Base-by-base conservation (phyloP, 768 basidiomycete genomes). In the Tylopilus sp. region DNA sequence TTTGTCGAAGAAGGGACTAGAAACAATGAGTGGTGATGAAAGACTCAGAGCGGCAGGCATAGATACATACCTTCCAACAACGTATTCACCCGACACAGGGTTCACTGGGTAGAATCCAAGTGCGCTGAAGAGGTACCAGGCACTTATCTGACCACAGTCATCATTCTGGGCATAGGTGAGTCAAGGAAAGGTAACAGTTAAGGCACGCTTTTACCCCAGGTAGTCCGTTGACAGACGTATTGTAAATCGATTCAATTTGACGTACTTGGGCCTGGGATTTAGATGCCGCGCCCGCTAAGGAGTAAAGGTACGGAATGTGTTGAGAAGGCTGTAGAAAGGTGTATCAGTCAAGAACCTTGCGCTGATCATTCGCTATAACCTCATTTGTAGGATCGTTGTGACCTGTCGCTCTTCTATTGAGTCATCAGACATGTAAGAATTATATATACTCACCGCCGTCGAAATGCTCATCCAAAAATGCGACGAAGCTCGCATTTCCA, bases 61-160 rank as follows among this genome's bases (percentile, higher is more conserved):
- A n/a, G n/a, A 9, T 4, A 12, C 78, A 41, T 63, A 85, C 86
- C 83, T 82, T 56, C 89, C 90, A 42, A 93, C 74, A 50, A 90
- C 74, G 55, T 91, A 92, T 60, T 82, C 80, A 3, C 80, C 83
- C 0, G 85, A 87, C 0, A 85, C 85, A 0, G 90, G 89, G 63
- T 92, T 85, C 37, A 92, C 88, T 31, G 87, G 88, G 60, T 92
- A 92, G 67, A 92, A 88, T 1, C 90, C 89, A 68, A 93, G 76
- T 0, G 88, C 82, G 46, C 83, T 85, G 71, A 90, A 92, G 14
- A 92, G 77, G 60, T 85, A 92, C 90, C 90, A 92, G 1, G 89
- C 87, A 61, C 86, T 89, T 90, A 92, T 92, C 65, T 93, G 90
- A 1, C 90, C 89, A 58, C 89, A 92, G 63, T 93, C 90, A 65